Conservation (phyloP, 192 early-diverging fungal genomes). For the Rhizophagus sp. region DNA sequence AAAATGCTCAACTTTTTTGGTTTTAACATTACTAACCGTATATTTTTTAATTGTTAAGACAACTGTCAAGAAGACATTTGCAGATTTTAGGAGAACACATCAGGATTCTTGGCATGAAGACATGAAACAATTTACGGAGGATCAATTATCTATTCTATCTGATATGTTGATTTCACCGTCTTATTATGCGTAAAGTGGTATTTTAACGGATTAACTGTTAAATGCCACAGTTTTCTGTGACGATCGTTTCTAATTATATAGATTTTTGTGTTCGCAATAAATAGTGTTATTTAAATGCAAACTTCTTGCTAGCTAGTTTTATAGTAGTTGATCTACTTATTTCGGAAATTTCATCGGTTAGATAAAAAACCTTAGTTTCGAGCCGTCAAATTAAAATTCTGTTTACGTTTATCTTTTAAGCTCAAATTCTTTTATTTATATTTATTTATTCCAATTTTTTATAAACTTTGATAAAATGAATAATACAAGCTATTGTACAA, state of each 20-base stretch:
- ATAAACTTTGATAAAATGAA: background rate
- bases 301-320: too few species aligned
- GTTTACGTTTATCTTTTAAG: too few species aligned
- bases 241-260: too few species aligned
- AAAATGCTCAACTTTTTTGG: background rate
- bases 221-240: too few species aligned
- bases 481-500: background rate
- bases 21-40: constrained; percentile 6
- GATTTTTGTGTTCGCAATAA: too few species aligned
- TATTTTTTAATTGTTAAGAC: constrained; percentile 40
- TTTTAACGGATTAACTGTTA: background rate
- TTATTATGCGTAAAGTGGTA: constrained; percentile 67
- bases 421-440: too few species aligned
- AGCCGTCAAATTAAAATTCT: too few species aligned
- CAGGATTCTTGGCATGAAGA: constrained; percentile 96
- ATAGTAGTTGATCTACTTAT: too few species aligned
- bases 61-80: constrained; percentile 84
- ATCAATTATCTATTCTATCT: constrained; percentile 76
- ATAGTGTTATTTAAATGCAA: too few species aligned
- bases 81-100: constrained; percentile 93
- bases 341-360: too few species aligned
- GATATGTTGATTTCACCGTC: constrained; percentile 90
- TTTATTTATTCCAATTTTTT: too few species aligned
- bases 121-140: constrained; percentile 67
- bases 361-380: too few species aligned